Conservation (phyloP, 148 eudicot genomes). For the Rhododendron williamsianum region DNA sequence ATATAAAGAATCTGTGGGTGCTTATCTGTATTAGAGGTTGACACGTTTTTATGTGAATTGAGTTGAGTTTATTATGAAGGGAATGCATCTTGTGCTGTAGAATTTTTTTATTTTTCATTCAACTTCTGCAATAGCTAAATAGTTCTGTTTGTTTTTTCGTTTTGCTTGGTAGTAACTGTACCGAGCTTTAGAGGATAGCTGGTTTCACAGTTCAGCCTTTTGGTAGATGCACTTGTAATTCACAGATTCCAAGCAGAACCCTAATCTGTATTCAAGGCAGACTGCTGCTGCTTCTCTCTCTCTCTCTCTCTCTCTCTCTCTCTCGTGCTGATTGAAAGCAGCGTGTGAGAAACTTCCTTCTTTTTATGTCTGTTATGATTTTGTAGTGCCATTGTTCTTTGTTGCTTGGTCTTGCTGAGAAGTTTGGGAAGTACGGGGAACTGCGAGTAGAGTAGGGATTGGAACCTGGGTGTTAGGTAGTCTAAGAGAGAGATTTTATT, state of each 20-base stretch:
- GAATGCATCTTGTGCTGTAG: not conserved
- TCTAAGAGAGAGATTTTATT: not conserved
- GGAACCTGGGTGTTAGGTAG: not conserved
- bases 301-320: not conserved
- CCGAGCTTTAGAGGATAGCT: not conserved
- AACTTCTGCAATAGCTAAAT: not conserved
- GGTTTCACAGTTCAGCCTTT: not conserved
- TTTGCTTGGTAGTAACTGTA: not conserved
- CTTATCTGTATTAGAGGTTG: not conserved
- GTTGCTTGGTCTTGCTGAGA: not conserved
- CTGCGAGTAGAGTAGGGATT: not conserved
- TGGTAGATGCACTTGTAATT: not conserved
- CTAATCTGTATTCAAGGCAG: not conserved
- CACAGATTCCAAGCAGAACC: not conserved
- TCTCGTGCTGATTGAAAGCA: constrained; percentile 5
- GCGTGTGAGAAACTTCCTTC: not conserved
- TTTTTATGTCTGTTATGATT: not conserved
- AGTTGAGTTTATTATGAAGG: not conserved
- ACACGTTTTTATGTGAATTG: not conserved
- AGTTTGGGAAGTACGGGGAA: not conserved
- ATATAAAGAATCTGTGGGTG: not conserved
- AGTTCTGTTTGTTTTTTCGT: not conserved
- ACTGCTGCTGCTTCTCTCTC: not conserved
- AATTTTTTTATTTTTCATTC: not conserved
- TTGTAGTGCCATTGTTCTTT: not conserved